Evolutionary conservation across 1,139 yeast species (phyloP).

Genomic region (Neolecta irregularis): DNA sequence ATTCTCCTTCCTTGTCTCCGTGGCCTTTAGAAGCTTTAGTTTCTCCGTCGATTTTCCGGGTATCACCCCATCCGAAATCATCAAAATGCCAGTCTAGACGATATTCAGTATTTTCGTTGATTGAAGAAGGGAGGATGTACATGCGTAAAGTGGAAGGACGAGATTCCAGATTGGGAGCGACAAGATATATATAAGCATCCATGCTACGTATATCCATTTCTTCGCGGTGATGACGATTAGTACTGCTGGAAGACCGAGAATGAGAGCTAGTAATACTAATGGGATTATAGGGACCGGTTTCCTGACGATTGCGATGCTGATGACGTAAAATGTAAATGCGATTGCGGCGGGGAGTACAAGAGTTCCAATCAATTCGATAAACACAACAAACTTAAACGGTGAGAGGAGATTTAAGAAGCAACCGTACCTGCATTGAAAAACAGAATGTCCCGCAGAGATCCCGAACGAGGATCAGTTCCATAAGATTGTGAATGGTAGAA

Average conservation of each 20-base stretch:
- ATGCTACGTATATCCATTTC: slow-evolving; percentile 53
- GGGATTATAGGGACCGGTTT: slow-evolving; percentile 73
- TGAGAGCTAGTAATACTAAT: slow-evolving; percentile 58
- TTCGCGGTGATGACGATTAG: slow-evolving; percentile 81
- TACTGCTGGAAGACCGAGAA: slow-evolving; percentile 81
- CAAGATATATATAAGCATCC: slow-evolving; percentile 66
- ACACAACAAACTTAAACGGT: slow-evolving; percentile 74
- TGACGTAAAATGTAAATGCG: slow-evolving; percentile 68
- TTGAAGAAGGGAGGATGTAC: not conserved
- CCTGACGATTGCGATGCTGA: slow-evolving; percentile 60
- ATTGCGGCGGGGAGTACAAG: slow-evolving; percentile 87
- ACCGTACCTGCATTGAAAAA: slow-evolving; percentile 97
- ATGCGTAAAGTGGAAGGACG: slow-evolving; percentile 44
- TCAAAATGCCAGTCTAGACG: slow-evolving; percentile 99
- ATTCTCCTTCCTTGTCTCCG: slow-evolving; percentile 58
- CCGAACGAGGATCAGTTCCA: slow-evolving; percentile 76
- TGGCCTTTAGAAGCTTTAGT: slow-evolving; percentile 44
- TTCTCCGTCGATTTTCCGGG: slow-evolving; percentile 70
- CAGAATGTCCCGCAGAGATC: slow-evolving; percentile 96
- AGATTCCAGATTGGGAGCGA: slow-evolving; percentile 95
- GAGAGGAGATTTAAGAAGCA: too few relatives aligned
- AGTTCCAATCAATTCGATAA: slow-evolving; percentile 78
- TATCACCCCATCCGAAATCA: slow-evolving; percentile 97
- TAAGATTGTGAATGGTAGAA: slow-evolving; percentile 86
- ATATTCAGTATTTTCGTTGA: slow-evolving; percentile 13